phyloP scores from a whole-genome alignment of 345 rosid species.

The Durio zibethinus region DNA sequence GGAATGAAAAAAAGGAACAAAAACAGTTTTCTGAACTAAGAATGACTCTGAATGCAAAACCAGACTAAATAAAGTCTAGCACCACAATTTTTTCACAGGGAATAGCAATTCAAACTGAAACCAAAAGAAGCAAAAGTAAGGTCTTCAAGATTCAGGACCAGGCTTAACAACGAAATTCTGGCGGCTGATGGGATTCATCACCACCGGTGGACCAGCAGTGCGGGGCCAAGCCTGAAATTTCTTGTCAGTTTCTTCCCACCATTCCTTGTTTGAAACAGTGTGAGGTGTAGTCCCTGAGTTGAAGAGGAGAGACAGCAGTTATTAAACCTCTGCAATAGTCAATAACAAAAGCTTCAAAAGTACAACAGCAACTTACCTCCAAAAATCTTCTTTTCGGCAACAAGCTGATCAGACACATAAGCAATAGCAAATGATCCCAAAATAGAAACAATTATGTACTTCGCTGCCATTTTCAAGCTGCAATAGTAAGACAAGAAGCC shows the following conservation, averaged over 20 bases:
- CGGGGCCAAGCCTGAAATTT: conserved; percentile 96
- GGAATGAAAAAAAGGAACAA: no score
- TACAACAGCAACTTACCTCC: conserved; percentile 51
- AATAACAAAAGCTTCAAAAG: background rate
- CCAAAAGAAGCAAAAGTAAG: background rate
- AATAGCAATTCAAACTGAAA: background rate
- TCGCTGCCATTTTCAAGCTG: conserved; percentile 46
- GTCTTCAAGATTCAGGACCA: conserved; percentile 28
- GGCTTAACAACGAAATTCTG: conserved; percentile 84
- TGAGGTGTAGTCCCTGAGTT: conserved; percentile 65
- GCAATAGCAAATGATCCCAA: conserved; percentile 64
- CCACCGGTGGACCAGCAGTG: conserved; percentile 91
- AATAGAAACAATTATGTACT: conserved; percentile 56
- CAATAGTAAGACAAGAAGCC: background rate
- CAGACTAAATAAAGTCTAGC: conserved; percentile 1
- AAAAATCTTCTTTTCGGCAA: conserved; percentile 71
- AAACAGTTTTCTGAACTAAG: background rate
- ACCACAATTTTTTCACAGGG: background rate
- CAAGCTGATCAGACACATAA: conserved; percentile 45
- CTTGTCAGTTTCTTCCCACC: conserved; percentile 91
- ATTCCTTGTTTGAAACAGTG: conserved; percentile 63
- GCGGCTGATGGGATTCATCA: conserved; percentile 91
- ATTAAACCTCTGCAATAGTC: background rate
- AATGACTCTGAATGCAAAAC: background rate
- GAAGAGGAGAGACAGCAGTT: background rate